These are phyloP conservation scores for Umbelopsis ramanniana DNA, from an alignment of 192 early-diverging fungal genomes.

Conservation along the genomic window DNA sequence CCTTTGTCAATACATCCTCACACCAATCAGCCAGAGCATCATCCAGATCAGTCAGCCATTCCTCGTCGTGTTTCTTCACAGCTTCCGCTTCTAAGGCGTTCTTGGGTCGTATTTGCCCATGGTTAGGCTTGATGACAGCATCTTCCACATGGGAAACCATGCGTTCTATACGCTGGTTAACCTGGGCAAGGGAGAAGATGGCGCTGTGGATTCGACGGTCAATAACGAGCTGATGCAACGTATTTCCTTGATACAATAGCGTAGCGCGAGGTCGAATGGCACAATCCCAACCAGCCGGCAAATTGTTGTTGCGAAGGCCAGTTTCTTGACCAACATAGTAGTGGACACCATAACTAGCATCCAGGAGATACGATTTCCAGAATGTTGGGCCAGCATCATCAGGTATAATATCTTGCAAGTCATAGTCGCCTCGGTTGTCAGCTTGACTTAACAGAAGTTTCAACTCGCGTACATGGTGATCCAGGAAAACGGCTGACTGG, in stretches of 20 bases:
- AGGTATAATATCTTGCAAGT: constrained; percentile 14
- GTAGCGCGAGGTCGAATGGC: constrained; percentile 8
- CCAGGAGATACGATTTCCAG: constrained; percentile 38
- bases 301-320: constrained; percentile 16
- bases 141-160: constrained; percentile 34
- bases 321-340: constrained; percentile 33
- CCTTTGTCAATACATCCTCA: constrained; percentile 28
- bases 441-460: neutral
- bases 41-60: constrained; percentile 41
- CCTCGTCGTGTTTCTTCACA: constrained; percentile 31
- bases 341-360: constrained; percentile 42
- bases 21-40: constrained; percentile 43
- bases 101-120: neutral
- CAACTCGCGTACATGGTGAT: neutral
- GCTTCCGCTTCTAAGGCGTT: neutral
- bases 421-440: neutral
- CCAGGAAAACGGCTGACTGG: neutral
- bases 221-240: constrained; percentile 8
- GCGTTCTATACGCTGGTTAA: constrained; percentile 28
- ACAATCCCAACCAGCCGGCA: constrained; percentile 32
- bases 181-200: constrained; percentile 32
- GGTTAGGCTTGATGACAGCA: constrained; percentile 12
- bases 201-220: constrained; percentile 34
- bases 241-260: neutral
- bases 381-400: constrained; percentile 25